Base-by-base conservation (phyloP, 2,329 filamentous ascomycete species). In the Ophiognomonia clavigignenti-juglandacearum region DNA sequence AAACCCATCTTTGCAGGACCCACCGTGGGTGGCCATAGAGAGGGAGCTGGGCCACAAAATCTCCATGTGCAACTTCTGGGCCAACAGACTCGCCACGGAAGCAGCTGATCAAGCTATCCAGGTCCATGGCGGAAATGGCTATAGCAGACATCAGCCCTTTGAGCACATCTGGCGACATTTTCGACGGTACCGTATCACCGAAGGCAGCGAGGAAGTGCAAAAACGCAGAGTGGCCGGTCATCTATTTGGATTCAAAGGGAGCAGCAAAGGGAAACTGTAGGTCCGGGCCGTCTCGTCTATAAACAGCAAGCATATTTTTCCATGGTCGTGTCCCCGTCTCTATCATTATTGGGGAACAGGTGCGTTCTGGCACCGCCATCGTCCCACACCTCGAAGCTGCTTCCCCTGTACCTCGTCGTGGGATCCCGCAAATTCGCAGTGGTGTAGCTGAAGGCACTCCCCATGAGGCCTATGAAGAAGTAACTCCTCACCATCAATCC, bases 151-250 rank as follows among this genome's bases (percentile, higher is more conserved):
- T 50, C 71, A 72, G 52, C 77, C 77, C 1, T 83, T 84, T 55
- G 79, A 83, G 62, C 79, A 83, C 54, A 83, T 83, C 41, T 83
- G 80, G 74, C 68, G 80, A 42, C 79, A 83, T 63, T 81, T 83
- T 60, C 64, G 80, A 34, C 66, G 78, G 20, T 83, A 83, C 56
- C 64, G 80, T 29, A 84, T 83, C 52, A 83, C 80, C 0, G 80
- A 83, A 58, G 80, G 79, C 0, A 78, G 76, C 45, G 80, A 83
- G 59, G 79, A 83, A 65, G 80, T 83, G 43, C 79, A 83, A 62
- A 83, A 83, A 73, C 67, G 78, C n/a, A 82, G 82, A 62, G 71
- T 83, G 9, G 79, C 77, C 1, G 77, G 74, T 9, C 80, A 75
- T 61, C 53, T 81, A 36, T 61, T 61, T 50, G 57, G 56, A 8